These are phyloP conservation scores for Penicillium sp. DNA, from an alignment of 2,329 filamentous ascomycete genomes.

Conservation along the genomic window DNA sequence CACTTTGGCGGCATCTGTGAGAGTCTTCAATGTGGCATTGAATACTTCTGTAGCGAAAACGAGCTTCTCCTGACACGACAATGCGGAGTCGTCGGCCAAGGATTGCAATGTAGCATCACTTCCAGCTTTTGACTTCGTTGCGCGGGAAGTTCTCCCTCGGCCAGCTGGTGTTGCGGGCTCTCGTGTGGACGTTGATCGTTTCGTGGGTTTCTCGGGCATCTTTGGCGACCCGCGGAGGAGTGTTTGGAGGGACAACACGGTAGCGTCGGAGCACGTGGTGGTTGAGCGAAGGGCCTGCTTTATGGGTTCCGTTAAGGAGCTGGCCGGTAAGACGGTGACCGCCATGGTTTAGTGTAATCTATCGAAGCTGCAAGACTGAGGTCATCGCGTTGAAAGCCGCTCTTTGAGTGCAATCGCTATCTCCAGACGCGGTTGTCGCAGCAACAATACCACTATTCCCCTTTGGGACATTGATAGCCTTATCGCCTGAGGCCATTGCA, in stretches of 20 bases:
- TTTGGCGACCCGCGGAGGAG: slow-evolving; percentile 36
- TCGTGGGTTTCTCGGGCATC: slow-evolving; percentile 24
- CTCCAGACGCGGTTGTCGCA: slow-evolving; percentile 32
- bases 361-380: slow-evolving; percentile 16
- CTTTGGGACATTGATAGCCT: slow-evolving; percentile 12
- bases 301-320: slow-evolving; percentile 46
- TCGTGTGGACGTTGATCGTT: slow-evolving; percentile 29
- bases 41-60: slow-evolving; percentile 50
- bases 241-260: slow-evolving; percentile 41
- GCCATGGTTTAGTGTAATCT: slow-evolving; percentile 26
- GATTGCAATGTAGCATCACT: slow-evolving; percentile 30
- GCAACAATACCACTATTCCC: slow-evolving; percentile 30
- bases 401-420: slow-evolving; percentile 25
- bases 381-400: slow-evolving; percentile 16
- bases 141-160: slow-evolving; percentile 25
- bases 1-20: slow-evolving; percentile 41
- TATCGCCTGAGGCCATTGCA: slow-evolving; percentile 14
- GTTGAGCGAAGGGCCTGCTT: slow-evolving; percentile 57
- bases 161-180: slow-evolving; percentile 19
- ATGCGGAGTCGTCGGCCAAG: slow-evolving; percentile 23
- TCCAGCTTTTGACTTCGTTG: slow-evolving; percentile 26
- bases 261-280: slow-evolving; percentile 54
- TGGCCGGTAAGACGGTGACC: slow-evolving; percentile 33
- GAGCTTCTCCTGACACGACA: slow-evolving; percentile 42
- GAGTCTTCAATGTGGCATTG: slow-evolving; percentile 45